A percentile compares a stretch with the other conserved stretches of the same genome.
Evolutionary conservation across 2,329 filamentous ascomycete genomes (phyloP).

Genomic region (Penicillium sp.): DNA sequence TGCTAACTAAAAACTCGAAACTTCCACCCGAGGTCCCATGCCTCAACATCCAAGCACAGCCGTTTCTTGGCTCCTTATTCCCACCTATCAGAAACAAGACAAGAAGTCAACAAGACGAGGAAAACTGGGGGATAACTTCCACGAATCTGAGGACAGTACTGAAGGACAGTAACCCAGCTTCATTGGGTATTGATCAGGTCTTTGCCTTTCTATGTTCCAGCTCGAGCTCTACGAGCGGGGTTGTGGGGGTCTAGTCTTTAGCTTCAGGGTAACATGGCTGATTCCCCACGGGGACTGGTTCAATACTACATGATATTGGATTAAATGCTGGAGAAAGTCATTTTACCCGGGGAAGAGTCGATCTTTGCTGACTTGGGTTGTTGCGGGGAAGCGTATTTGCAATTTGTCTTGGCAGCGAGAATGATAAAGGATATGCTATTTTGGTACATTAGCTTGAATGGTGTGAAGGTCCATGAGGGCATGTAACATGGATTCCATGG

Average conservation of each 20-base stretch:
- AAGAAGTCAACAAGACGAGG: neutral
- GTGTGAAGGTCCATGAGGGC: neutral
- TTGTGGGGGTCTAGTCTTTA: conserved; percentile 5
- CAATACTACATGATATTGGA: neutral
- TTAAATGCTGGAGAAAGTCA: neutral
- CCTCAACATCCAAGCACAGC: neutral
- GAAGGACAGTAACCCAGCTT: neutral
- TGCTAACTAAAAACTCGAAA: neutral
- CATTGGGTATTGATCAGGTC: neutral
- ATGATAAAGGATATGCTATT: neutral
- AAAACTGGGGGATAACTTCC: neutral
- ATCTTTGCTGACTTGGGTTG: conserved; percentile 3
- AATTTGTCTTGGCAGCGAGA: conserved; percentile 3
- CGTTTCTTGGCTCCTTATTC: neutral
- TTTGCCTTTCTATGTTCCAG: neutral
- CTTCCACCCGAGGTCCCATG: neutral
- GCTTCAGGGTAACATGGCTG: conserved; percentile 2
- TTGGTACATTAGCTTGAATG: neutral
- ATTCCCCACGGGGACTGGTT: neutral
- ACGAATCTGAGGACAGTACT: neutral
- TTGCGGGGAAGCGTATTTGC: conserved; percentile 4
- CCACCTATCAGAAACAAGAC: neutral
- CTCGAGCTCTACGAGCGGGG: conserved; percentile 4
- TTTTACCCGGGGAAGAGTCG: conserved; percentile 3
- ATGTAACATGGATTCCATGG: neutral